Conservation (phyloP, 2,329 filamentous ascomycete species). For the Penicillium psychrosexuale region DNA sequence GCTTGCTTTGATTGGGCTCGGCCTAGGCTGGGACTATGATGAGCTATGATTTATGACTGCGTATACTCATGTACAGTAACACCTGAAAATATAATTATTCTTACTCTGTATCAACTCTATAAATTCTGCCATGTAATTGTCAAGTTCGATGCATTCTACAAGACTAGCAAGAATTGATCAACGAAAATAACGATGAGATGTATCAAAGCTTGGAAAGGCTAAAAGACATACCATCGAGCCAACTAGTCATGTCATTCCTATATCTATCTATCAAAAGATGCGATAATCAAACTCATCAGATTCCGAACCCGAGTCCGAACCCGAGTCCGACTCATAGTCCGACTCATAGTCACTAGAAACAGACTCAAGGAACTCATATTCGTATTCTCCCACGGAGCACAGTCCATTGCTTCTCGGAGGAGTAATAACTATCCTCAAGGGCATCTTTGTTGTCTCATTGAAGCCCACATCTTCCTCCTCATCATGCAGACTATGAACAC, state of each 20-base stretch:
- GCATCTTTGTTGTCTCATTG: slow-evolving; percentile 5
- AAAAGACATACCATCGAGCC: too few species aligned
- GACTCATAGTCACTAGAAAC: neutral
- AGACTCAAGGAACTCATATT: neutral
- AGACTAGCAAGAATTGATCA: neutral
- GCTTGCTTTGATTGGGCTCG: slow-evolving; percentile 6
- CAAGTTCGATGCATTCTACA: too few species aligned
- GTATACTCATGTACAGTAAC: slow-evolving; percentile 15
- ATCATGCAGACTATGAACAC: neutral
- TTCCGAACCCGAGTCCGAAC: neutral
- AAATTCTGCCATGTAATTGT: too few species aligned
- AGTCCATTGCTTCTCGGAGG: neutral
- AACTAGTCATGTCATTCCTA: too few species aligned
- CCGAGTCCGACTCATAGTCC: neutral
- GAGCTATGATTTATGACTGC: neutral
- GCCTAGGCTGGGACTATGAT: slow-evolving; percentile 7
- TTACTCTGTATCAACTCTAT: neutral
- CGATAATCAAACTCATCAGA: slow-evolving; percentile 13
- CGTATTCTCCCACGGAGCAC: neutral
- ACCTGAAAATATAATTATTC: neutral
- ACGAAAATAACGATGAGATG: neutral
- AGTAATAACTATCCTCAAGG: neutral
- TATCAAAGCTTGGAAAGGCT: too few species aligned
- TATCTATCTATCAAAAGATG: slow-evolving; percentile 2
- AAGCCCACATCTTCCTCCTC: neutral